A percentile compares a stretch with the other conserved stretches of the same genome.
Evolutionary conservation across 495 filamentous ascomycete species (phyloP).

Genomic region (Cenococcum geophilum): DNA sequence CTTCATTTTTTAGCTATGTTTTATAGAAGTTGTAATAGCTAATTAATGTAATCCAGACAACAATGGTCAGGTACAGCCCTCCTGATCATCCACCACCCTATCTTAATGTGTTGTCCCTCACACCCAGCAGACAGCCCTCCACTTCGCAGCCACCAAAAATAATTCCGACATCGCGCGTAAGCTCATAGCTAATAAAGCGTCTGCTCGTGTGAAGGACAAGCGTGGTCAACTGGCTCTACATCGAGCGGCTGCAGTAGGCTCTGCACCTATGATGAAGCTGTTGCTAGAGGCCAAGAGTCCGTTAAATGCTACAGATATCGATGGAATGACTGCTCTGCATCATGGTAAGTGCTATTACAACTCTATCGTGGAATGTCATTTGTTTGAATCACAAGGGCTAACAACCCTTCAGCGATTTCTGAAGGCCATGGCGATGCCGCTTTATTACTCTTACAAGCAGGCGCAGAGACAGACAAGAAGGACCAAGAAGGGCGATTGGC

Average conservation of each 20-base stretch:
- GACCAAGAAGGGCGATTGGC: constrained; percentile 66
- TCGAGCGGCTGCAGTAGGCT: constrained; percentile 84
- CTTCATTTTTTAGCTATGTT: not conserved
- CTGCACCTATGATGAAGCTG: constrained; percentile 74
- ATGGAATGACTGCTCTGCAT: constrained; percentile 82
- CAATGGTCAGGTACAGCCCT: constrained; percentile 32
- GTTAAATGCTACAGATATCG: constrained; percentile 76
- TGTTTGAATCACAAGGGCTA: not conserved
- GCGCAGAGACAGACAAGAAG: constrained; percentile 75
- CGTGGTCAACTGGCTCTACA: constrained; percentile 82
- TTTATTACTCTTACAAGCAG: constrained; percentile 70
- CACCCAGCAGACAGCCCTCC: constrained; percentile 65
- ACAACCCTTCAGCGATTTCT: constrained; percentile 48
- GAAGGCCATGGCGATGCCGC: constrained; percentile 93
- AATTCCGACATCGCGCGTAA: constrained; percentile 75
- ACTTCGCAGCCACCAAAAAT: constrained; percentile 85
- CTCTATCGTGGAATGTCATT: not conserved
- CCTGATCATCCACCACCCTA: not conserved
- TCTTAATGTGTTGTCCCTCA: constrained; percentile 18
- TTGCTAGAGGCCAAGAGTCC: constrained; percentile 70
- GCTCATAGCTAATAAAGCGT: constrained; percentile 68
- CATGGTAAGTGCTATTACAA: constrained; percentile 48
- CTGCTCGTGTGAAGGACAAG: constrained; percentile 77
- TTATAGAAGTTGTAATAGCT: not conserved
- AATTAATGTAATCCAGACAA: constrained; percentile 25